These are phyloP conservation scores for Quercus tomentella DNA, from an alignment of 331 rosid species.

Conservation along the genomic window DNA sequence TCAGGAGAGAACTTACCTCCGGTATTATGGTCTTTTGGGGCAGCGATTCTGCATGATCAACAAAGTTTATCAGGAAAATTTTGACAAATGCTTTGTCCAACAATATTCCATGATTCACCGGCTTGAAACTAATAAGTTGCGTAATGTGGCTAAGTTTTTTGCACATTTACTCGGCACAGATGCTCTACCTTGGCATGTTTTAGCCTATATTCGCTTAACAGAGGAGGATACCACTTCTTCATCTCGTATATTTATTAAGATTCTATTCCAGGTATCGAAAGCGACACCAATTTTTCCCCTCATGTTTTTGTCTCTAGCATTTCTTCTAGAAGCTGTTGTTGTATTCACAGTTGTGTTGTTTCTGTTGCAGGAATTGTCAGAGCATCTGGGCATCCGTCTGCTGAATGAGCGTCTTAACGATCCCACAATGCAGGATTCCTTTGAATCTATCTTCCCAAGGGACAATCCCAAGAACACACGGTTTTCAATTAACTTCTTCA, in stretches of 20 bases:
- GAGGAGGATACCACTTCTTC: conserved; percentile 94
- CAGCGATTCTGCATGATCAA: conserved; percentile 89
- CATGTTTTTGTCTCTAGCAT: not conserved
- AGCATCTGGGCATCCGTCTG: conserved; percentile 70
- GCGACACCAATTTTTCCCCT: not conserved
- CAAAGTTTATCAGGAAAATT: conserved; percentile 85
- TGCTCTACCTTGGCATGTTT: conserved; percentile 91
- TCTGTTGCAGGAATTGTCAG: conserved; percentile 69
- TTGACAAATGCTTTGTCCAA: conserved; percentile 91
- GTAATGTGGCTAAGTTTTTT: conserved; percentile 83
- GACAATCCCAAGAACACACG: conserved; percentile 92
- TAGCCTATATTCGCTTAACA: conserved; percentile 76
- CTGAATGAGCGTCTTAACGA: conserved; percentile 67
- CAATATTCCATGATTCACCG: conserved; percentile 93
- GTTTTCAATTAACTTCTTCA: conserved; percentile 85
- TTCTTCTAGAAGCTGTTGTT: not conserved
- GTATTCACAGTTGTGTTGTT: conserved; percentile 1
- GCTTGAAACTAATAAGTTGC: conserved; percentile 81
- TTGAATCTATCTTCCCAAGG: conserved; percentile 72
- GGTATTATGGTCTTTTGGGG: conserved; percentile 89
- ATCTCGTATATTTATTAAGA: conserved; percentile 83
- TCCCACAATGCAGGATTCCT: conserved; percentile 56
- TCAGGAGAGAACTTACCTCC: conserved; percentile 91
- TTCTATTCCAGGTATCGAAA: conserved; percentile 73
- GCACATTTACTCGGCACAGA: conserved; percentile 91